Evolutionary conservation across 495 filamentous ascomycete genomes (phyloP), one percentile per base, ranked within the genome.

Genomic region (Viridothelium virens): DNA sequence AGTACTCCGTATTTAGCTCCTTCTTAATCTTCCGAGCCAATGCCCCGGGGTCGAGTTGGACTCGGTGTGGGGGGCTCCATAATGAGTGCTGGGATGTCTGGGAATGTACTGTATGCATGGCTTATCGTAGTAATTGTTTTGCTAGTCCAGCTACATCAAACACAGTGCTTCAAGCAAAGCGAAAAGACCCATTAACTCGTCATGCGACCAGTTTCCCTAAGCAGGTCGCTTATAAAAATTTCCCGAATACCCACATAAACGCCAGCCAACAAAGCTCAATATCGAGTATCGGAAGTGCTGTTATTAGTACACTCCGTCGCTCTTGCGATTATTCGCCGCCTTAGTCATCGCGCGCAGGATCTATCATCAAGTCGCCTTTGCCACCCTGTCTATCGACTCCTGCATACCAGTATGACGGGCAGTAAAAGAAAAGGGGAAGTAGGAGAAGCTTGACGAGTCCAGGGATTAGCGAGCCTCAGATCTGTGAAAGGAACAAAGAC

Each of bases 231-330:
- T 59, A 18, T 31, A 59, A 36, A 44, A 36, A 36, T 31, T 34
- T 59, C 31, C 25, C 5, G 18, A 53, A 16, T 5, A 5, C 48
- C 48, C 48, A 18, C 14, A 36, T 31, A 31, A 36, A 59, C 53
- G 53, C 53, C 53, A 59, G 53, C 53, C 53, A 59, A 59, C 53
- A 59, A 36, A 33, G 7, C 53, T 31, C 53, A 59, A 59, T 36
- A 36, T 59, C 31, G 18, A 33, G 10, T 33, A 31, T 36, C 31
- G 53, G 53, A 11, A 59, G 31, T 10, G 31, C 36, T 5, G 31
- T 18, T 31, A 59, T 18, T 31, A 59, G 53, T 59, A 36, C 11
- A 33, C 31, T 10, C 25, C 18, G 18, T 59, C 18, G 25, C 31
- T 18, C 12, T n/a, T 2, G 5, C 7, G 11, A 18, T 9, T 4